Conservation (phyloP, 192 early-diverging fungal species). For the Allomyces macrogynus region DNA sequence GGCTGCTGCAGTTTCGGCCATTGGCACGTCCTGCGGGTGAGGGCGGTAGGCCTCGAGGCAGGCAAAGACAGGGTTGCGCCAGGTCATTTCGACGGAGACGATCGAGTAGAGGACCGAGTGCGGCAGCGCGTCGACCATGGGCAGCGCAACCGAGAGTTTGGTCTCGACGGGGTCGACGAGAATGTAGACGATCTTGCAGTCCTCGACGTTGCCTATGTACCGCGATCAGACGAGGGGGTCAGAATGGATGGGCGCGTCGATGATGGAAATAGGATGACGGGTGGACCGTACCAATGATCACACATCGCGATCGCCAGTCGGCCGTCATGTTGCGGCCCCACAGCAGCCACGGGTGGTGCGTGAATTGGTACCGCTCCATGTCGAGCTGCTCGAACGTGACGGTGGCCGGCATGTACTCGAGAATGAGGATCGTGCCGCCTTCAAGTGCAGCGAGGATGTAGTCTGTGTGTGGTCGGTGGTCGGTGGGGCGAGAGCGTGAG, state of each 20-base stretch:
- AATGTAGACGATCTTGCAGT: background rate
- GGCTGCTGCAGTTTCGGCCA: background rate
- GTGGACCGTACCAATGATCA: background rate
- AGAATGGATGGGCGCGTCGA: no score
- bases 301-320: background rate
- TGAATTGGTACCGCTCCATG: background rate
- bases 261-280: background rate
- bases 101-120: background rate
- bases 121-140: background rate
- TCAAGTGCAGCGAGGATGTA: background rate
- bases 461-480: background rate
- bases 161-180: background rate
- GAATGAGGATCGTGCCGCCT: background rate
- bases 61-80: background rate
- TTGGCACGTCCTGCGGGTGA: background rate
- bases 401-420: background rate
- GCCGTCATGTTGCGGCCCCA: background rate
- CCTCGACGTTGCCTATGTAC: background rate
- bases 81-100: background rate
- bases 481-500: no score
- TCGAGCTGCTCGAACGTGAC: background rate
- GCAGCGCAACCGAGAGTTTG: background rate
- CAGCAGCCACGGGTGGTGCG: background rate
- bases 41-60: background rate
- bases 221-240: no score